Evolutionary conservation across 2,329 filamentous ascomycete genomes (phyloP).

Genomic region (Plenodomus tracheiphilus): DNA sequence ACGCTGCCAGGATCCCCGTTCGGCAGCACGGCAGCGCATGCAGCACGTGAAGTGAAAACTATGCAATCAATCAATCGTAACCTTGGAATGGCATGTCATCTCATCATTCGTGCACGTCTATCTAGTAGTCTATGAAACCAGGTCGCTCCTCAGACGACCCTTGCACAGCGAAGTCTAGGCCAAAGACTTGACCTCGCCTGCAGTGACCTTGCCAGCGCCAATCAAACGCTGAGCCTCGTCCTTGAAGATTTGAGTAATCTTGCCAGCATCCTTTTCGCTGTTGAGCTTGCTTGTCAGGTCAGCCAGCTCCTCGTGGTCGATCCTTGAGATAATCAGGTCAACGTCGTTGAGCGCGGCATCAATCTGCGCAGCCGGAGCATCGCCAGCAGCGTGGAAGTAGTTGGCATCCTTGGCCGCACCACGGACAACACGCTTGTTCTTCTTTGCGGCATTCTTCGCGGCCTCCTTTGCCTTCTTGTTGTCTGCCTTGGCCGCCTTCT

Average conservation of each 20-base stretch:
- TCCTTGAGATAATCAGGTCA: slow-evolving; percentile 82
- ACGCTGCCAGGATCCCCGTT: background rate
- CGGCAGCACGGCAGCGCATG: background rate
- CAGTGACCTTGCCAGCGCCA: slow-evolving; percentile 82
- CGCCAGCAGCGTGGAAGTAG: slow-evolving; percentile 76
- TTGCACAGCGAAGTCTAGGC: slow-evolving; percentile 16
- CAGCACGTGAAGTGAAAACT: background rate
- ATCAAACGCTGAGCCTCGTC: slow-evolving; percentile 79
- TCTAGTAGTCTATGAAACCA: background rate
- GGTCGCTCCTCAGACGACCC: background rate
- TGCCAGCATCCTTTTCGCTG: slow-evolving; percentile 73
- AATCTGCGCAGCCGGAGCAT: slow-evolving; percentile 76
- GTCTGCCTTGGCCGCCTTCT: slow-evolving; percentile 81
- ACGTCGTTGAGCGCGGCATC: slow-evolving; percentile 83
- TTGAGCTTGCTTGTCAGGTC: slow-evolving; percentile 78
- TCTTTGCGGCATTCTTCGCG: slow-evolving; percentile 98
- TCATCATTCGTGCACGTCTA: background rate
- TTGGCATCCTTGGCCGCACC: slow-evolving; percentile 95
- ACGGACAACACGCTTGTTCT: slow-evolving; percentile 98
- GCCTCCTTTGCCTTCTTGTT: slow-evolving; percentile 98
- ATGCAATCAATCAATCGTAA: background rate
- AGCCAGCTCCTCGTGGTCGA: slow-evolving; percentile 89
- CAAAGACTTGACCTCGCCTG: slow-evolving; percentile 74
- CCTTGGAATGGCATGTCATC: background rate
- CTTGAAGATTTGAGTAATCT: slow-evolving; percentile 83